Conservation (phyloP, 1,284 basidiomycete genomes). For the Trametes versicolor region DNA sequence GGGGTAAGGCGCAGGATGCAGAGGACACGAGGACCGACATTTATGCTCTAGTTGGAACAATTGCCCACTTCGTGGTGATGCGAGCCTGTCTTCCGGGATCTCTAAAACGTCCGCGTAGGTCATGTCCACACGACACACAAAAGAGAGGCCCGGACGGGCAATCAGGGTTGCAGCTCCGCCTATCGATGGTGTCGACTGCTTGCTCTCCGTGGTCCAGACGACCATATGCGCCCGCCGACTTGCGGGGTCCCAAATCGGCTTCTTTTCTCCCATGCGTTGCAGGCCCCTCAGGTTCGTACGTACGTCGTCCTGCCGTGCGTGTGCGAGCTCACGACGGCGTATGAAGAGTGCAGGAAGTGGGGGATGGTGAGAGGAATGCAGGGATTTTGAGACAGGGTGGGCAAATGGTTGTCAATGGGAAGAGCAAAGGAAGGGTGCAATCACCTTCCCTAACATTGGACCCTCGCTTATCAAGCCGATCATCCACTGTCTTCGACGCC, state of each 20-base stretch:
- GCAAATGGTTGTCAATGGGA: conserved; percentile 3
- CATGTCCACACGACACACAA: conserved; percentile 2
- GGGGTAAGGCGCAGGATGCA: not conserved
- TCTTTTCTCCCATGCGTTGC: not conserved
- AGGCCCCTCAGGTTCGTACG: not conserved
- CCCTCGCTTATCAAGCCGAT: conserved; percentile 22
- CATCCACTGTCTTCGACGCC: conserved; percentile 2
- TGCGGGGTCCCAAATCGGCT: not conserved
- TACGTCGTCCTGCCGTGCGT: not conserved
- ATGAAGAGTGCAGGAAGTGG: not conserved
- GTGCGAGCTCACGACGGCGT: not conserved
- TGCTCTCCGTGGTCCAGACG: not conserved
- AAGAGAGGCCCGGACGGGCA: not conserved
- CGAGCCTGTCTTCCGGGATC: not conserved
- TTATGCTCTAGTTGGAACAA: conserved; percentile 8
- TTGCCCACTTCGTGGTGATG: not conserved
- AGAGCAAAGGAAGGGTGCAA: not conserved
- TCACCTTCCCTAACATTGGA: conserved; percentile 2
- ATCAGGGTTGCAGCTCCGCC: conserved; percentile 14
- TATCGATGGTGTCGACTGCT: conserved; percentile 2
- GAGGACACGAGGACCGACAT: not conserved
- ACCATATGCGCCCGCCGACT: not conserved
- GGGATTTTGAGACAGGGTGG: not conserved
- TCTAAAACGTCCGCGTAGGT: not conserved
- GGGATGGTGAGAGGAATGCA: not conserved